A percentile compares a stretch with the other conserved stretches of the same genome.
Conservation (phyloP, 225 moss, liverwort and hornwort species). For the Marchantia polymorpha region DNA sequence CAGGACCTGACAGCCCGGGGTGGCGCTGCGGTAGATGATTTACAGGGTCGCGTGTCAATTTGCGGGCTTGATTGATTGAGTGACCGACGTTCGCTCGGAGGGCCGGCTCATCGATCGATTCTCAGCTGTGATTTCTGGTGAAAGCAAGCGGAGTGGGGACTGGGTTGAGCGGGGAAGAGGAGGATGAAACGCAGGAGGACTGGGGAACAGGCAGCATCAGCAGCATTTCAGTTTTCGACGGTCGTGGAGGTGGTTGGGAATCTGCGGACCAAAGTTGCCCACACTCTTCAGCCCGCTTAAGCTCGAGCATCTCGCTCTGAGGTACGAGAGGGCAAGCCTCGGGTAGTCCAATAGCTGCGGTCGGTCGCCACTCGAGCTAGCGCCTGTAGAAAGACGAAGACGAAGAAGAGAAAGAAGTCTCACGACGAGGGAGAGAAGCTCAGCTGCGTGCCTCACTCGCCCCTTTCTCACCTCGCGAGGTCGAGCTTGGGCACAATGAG, state of each 20-base stretch:
- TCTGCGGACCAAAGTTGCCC: neutral
- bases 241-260: conserved; percentile 17
- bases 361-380: neutral
- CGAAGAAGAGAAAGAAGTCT: too few relatives aligned
- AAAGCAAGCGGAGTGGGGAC: neutral
- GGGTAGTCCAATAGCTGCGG: neutral
- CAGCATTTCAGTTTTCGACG: neutral
- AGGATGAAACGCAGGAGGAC: conserved; percentile 42
- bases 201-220: conserved; percentile 7
- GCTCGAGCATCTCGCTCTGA: neutral
- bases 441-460: too few relatives aligned
- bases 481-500: conserved; percentile 11
- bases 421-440: too few relatives aligned
- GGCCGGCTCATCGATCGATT: neutral
- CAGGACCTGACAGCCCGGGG: neutral
- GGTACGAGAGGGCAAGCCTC: neutral
- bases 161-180: neutral
- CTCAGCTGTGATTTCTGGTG: neutral
- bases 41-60: too few relatives aligned
- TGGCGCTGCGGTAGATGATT: neutral
- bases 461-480: too few relatives aligned
- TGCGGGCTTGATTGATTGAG: neutral
- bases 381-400: too few relatives aligned
- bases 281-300: conserved; percentile 23
- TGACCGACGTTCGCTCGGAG: neutral